These are phyloP conservation scores for Citrullus colocynthis DNA, from an alignment of 306 rosid species.

Conservation along the genomic window DNA sequence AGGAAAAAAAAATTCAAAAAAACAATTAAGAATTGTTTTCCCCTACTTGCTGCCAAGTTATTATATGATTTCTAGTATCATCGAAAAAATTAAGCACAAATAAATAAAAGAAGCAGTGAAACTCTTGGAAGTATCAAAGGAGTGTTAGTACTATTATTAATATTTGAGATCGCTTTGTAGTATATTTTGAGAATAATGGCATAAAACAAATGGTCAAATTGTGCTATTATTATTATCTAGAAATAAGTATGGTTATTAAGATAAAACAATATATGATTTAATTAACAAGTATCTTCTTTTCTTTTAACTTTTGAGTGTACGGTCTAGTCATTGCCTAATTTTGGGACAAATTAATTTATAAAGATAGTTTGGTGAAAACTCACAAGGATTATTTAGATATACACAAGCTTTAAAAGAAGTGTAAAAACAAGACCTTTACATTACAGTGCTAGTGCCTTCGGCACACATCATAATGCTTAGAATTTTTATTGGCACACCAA, in stretches of 20 bases:
- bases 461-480: background rate
- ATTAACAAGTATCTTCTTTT: background rate
- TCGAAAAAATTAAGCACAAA: too few species aligned
- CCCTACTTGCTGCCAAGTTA: too few species aligned
- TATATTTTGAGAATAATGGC: background rate
- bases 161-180: background rate
- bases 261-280: background rate
- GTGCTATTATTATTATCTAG: background rate
- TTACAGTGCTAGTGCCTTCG: background rate
- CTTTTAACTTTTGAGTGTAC: background rate
- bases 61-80: too few species aligned
- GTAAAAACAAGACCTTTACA: background rate
- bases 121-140: too few species aligned
- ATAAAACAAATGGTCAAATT: background rate
- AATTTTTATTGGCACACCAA: background rate
- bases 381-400: background rate
- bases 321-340: background rate
- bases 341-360: background rate
- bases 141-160: too few species aligned
- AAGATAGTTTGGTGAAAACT: background rate
- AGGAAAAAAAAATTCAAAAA: background rate
- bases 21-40: too few species aligned
- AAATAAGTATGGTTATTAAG: background rate
- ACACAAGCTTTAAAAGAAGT: background rate
- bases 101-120: too few species aligned